Base-by-base conservation (phyloP, 495 filamentous ascomycete genomes). In the Penicillium diatomitis region DNA sequence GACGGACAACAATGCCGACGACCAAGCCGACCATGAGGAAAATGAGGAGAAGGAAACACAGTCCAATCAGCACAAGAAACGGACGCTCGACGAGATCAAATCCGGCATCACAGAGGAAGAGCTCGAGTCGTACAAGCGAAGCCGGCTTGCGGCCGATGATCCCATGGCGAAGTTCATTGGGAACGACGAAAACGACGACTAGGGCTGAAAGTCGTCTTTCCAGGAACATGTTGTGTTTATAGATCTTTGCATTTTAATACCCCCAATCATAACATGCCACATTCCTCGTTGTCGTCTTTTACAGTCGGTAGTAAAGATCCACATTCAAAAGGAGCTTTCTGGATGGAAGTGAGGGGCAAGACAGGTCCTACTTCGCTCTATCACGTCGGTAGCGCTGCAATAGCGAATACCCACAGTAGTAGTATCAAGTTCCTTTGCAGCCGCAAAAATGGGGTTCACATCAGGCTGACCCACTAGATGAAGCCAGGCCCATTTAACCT, bases 141-240 rank as follows among this genome's bases (percentile, higher is more conserved):
- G 87, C 54, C 73, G 81, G 52, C 70, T 80, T 41, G 74, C 76
- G 20, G 78, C 80, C 3, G 77, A 86, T 46, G 90, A 96, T 71
- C 90, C 90, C 2, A 96, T 95, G 90, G 86, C 87, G 6, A 78
- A 77, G 4, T 82, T 88, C 50, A 64, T 89, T 11, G 78, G 80
- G 8, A 80, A 80, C 49, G 80, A 84, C 5, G 29, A 27, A 40
- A 20, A 20, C 20, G 20, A 20, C 20, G 50, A 44, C 31, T 52
- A 33, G n/a, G 48, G 20, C 20, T 20, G 20, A 20, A 20, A 20
- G 20, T 20, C 20, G 1, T 20, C 0, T 20, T 20, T 20, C 20
- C 20, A 20, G 2, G 2, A 2, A 20, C 20, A 20, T 20, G 20
- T 20, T 20, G 20, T 20, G 20, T 20, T 20, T 20, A 20, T 2